phyloP scores from a whole-genome alignment of 176 grass and related monocot genomes.

The Lolium multiflorum region DNA sequence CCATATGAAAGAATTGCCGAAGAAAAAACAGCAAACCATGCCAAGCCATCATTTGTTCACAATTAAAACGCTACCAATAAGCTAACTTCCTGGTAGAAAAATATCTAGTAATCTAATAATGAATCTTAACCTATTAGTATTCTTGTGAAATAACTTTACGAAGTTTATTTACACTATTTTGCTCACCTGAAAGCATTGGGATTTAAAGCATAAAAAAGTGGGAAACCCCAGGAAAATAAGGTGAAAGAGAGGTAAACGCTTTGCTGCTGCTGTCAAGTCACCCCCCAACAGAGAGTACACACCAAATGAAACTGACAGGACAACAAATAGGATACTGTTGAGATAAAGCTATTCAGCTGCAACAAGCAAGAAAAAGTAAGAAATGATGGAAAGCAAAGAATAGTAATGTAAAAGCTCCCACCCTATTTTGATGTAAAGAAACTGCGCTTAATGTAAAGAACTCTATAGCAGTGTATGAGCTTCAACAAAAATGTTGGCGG shows the following conservation, averaged over 20 bases:
- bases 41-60: no score
- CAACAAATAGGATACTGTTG: slow-evolving; percentile 90
- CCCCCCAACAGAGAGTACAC: no score
- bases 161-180: slow-evolving; percentile 10
- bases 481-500: no score
- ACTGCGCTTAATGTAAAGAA: no score
- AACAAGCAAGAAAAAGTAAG: slow-evolving; percentile 38
- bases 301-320: slow-evolving; percentile 91
- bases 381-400: slow-evolving; percentile 13
- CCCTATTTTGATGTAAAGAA: slow-evolving; percentile 3
- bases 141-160: no score
- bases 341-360: no score
- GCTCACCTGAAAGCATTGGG: no score
- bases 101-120: background rate
- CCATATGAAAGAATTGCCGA: background rate
- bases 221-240: slow-evolving; percentile 97
- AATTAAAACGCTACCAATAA: slow-evolving; percentile 16
- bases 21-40: slow-evolving; percentile 22
- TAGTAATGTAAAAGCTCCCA: slow-evolving; percentile 21
- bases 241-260: slow-evolving; percentile 97
- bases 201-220: slow-evolving; percentile 92
- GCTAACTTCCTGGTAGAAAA: slow-evolving; percentile 19
- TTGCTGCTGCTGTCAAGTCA: no score
- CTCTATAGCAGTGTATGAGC: no score
- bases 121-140: slow-evolving; percentile 5